These are phyloP conservation scores for Melampsora occidentalis DNA, from an alignment of 1,284 basidiomycete genomes.

Conservation along the genomic window DNA sequence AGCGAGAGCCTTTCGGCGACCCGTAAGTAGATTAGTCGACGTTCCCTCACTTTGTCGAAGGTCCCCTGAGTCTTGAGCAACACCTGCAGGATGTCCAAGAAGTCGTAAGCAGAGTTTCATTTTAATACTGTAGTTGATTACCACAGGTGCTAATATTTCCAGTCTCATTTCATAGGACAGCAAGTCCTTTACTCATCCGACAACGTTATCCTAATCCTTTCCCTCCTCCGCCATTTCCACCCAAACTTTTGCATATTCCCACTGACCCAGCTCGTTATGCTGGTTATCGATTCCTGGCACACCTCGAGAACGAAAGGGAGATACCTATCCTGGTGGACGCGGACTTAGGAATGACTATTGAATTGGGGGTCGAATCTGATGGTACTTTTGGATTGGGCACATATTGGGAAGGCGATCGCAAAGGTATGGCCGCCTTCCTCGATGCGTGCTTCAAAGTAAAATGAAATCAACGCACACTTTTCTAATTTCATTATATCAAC, in stretches of 20 bases:
- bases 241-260: slow-evolving; percentile 81
- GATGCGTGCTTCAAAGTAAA: slow-evolving; percentile 53
- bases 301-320: slow-evolving; percentile 72
- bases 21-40: too few relatives aligned
- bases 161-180: slow-evolving; percentile 1
- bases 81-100: too few relatives aligned
- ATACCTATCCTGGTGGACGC: slow-evolving; percentile 90
- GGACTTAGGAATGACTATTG: slow-evolving; percentile 89
- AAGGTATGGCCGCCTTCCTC: neutral
- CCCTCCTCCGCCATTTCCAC: slow-evolving; percentile 88
- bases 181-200: slow-evolving; percentile 67
- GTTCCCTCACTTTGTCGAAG: too few relatives aligned
- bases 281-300: slow-evolving; percentile 73
- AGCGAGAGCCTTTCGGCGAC: too few relatives aligned
- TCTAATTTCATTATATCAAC: slow-evolving; percentile 53
- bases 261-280: slow-evolving; percentile 82
- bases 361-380: slow-evolving; percentile 73
- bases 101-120: too few relatives aligned
- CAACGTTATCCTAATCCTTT: slow-evolving; percentile 89
- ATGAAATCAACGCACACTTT: too few relatives aligned
- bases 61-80: too few relatives aligned
- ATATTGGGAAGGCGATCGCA: slow-evolving; percentile 66
- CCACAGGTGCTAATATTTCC: too few relatives aligned
- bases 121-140: too few relatives aligned
- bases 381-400: slow-evolving; percentile 54